Base-by-base conservation (phyloP, 106 monocot genomes). In the Gastrodia elata region DNA sequence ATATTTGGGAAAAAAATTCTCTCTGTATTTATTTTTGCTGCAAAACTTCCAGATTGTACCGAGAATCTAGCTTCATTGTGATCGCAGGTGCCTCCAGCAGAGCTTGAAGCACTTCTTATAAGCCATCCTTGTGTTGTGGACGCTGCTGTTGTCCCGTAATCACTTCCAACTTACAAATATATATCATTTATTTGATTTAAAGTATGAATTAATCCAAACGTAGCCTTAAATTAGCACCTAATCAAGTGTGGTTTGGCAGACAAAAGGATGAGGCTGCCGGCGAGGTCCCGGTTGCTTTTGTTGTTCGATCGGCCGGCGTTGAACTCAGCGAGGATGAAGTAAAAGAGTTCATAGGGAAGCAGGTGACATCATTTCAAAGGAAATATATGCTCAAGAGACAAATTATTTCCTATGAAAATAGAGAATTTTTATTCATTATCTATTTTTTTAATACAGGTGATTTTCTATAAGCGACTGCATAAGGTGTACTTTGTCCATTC, bases 141-240 rank as follows among this genome's bases (percentile, higher is more conserved):
- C 37, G 94, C 91, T 2, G 94, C 94, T 28, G 94, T 95, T 15
- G 80, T 95, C 24, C 87, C 91, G 94, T 95, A 85, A 73, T 89
- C 61, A 33, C 61, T 30, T 43, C 18, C 56, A 25, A 20, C 38
- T 40, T 4, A 1, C 67, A 35, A 24, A 39, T 39, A 38, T 40
- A n/a, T n/a, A n/a, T n/a, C n/a, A n/a, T 39, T n/a, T 32, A 25
- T n/a, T 26, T 4, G 3, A 56, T 37, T 30, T 22, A 28, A 20
- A 42, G 26, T 6, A 14, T 18, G 32, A 20, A 68, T 38, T 3
- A 68, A 68, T 2, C n/a, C n/a, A 2, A 37, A 28, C 35, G 15
- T 56, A 28, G 41, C 30, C 13, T 22, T 11, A 34, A 37, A 44
- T 32, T 13, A 33, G 4, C 27, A 10, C 61, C 27, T 30, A 30